phyloP scores from a whole-genome alignment of 164 flowering plant genomes.

The Annona cherimola region DNA sequence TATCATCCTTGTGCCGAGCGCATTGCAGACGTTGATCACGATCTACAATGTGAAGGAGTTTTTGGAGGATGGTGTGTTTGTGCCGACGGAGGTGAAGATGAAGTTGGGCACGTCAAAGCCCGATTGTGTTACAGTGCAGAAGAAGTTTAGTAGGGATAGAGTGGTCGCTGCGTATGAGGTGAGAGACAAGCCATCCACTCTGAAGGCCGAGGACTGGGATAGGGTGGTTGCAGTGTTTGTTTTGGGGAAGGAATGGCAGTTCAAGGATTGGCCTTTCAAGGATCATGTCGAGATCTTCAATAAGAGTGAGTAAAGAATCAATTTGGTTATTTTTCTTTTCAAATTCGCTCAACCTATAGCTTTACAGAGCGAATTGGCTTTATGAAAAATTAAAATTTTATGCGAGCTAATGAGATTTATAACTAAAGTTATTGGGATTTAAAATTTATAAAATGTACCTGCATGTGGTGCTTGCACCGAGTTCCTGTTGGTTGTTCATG shows the following conservation, averaged over 20 bases:
- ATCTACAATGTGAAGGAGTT: constrained; percentile 98
- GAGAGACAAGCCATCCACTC: constrained; percentile 92
- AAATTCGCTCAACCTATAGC: too few relatives aligned
- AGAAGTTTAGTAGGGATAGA: constrained; percentile 93
- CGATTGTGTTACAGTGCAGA: constrained; percentile 96
- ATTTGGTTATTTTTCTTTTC: too few relatives aligned
- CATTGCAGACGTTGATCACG: constrained; percentile 87
- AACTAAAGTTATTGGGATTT: too few relatives aligned
- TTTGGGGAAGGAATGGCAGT: constrained; percentile 84
- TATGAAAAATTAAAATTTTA: too few relatives aligned
- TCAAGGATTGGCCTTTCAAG: constrained; percentile 24
- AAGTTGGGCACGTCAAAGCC: constrained; percentile 74
- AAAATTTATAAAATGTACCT: too few relatives aligned
- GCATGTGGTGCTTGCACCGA: too few relatives aligned
- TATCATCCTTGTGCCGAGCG: constrained; percentile 94
- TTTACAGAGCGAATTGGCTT: too few relatives aligned
- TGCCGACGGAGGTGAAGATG: constrained; percentile 86
- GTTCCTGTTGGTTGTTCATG: too few relatives aligned
- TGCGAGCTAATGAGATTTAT: too few relatives aligned
- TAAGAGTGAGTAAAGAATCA: constrained; percentile 11
- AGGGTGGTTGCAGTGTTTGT: constrained; percentile 96
- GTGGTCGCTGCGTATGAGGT: constrained; percentile 97
- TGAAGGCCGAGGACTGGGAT: constrained; percentile 98
- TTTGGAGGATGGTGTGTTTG: constrained; percentile 90
- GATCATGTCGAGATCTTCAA: constrained; percentile 24